Base-by-base conservation (phyloP, 2,329 filamentous ascomycete species). In the Cladosporium sp. region DNA sequence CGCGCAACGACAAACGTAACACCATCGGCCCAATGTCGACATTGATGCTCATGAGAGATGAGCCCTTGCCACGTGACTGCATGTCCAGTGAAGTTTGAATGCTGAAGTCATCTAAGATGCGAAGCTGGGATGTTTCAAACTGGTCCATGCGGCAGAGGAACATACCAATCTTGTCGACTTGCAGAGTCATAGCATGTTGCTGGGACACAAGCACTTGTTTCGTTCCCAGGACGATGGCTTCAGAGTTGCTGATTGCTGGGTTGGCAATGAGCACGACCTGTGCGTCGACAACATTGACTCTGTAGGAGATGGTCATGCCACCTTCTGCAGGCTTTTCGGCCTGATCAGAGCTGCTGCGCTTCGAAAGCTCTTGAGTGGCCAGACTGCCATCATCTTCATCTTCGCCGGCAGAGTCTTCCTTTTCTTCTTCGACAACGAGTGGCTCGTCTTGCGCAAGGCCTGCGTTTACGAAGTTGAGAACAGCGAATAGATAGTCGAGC, bases 131-230 rank as follows among this genome's bases (percentile, higher is more conserved):
- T 3, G 88, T 90, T 59, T 99, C 92, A 60, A 97, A 97, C 56
- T 85, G 88, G 68, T 99, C 95, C 93, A 99, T 99, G 11, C 93
- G 87, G 65, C 95, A 99, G 24, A 99, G 71, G 68, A 96, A 99
- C 93, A 99, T 99, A 60, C 93, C 93, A 47, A 97, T 82, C 64
- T 97, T 85, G 7, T 89, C 91, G 2, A 99, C 83, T 64, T 99
- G 92, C 64, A 99, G 80, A 1, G 93, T 96, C 59, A 95, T 80
- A 7, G 92, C 89, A 72, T 97, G 89, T 67, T 99, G 95, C 61
- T 95, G 88, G 1, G 92, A 95, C 9, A 97, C 78, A 2, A 97
- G 78, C 11, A 97, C 83, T 67, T 99, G 91, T 65, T 96, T 95
- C 2, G 91, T 95, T 42, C 90, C 89, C 19, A 99, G 77, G 0